Conservation (phyloP, 2,329 filamentous ascomycete species). For the Alternaria viburni region DNA sequence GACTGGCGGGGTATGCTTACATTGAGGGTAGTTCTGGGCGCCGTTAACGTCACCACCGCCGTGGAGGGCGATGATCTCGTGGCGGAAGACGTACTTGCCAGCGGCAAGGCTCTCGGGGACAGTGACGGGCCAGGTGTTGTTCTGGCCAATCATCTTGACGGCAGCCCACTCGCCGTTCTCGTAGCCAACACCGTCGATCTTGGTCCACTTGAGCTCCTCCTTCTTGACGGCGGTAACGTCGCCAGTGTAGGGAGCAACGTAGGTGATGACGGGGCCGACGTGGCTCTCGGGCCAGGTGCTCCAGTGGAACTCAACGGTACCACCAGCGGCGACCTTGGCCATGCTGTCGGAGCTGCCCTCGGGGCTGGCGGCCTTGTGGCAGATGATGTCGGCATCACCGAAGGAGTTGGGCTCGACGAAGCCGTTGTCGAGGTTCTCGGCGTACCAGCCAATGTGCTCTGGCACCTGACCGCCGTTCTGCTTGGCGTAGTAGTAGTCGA, state of each 20-base stretch:
- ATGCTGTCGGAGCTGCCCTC: constrained; percentile 44
- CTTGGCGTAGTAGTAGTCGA: constrained; percentile 50
- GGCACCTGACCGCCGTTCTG: constrained; percentile 33
- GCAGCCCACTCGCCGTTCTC: constrained; percentile 45
- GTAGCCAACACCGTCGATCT: constrained; percentile 45
- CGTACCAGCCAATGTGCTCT: constrained; percentile 54
- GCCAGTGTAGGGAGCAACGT: constrained; percentile 44
- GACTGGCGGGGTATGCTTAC: not conserved
- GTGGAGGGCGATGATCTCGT: constrained; percentile 62
- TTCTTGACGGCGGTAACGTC: constrained; percentile 44
- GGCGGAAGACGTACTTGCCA: constrained; percentile 63
- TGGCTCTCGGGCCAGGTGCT: constrained; percentile 50
- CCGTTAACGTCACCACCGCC: constrained; percentile 52
- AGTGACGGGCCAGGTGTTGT: constrained; percentile 56
- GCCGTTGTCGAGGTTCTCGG: constrained; percentile 47
- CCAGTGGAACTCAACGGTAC: constrained; percentile 61
- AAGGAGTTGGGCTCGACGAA: constrained; percentile 41
- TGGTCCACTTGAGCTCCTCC: constrained; percentile 46
- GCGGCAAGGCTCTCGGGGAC: constrained; percentile 54
- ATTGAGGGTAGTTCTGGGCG: constrained; percentile 62
- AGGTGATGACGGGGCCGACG: constrained; percentile 49
- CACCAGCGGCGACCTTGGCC: constrained; percentile 67
- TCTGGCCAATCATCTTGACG: constrained; percentile 51
- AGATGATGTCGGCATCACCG: constrained; percentile 58
- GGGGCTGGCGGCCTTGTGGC: constrained; percentile 64